Evolutionary conservation across 257 asterid genomes (phyloP), one percentile per base, ranked within the genome.

Genomic region (Solanum microdontum): DNA sequence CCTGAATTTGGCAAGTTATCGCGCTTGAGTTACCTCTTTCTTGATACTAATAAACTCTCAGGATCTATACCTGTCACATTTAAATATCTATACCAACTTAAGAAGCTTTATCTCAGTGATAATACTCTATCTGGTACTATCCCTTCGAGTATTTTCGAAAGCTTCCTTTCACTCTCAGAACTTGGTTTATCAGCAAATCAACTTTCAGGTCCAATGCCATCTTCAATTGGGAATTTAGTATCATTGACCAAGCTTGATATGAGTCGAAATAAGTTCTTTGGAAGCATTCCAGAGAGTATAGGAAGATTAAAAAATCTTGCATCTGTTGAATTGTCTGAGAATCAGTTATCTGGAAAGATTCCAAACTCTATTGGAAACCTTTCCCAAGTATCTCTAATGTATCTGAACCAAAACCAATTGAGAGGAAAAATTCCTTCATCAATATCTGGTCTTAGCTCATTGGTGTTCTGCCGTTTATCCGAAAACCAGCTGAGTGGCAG

Each of bases 351-450:
- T 1, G 96, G 94, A 82, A 69, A 32, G 79, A 90, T 95, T 36
- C 98, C 98, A 6, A 58, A 89, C 64, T 90, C 95, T 0, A 86
- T 93, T 48, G 92, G 91, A 9, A 28, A 72, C 14, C 93, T 95
- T 5, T 83, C 93, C 24, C 89, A 85, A 40, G 82, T 94, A 17
- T 45, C 7, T 2, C 36, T 12, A 1, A 86, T 94, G 23, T 83
- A 82, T 86, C 91, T 94, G 69, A 86, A 90, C 8, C 82, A 87
- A 9, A 94, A 95, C 86, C 39, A 28, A n/a, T 89, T 95, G 74
- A 87, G 43, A 33, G 95, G 96, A 33, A 87, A 28, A 17, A 92
- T 95, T 89, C 98, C 98, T 39, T 79, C 93, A 13, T 88, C 98
- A 5, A 90, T 95, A 33, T 87, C 88, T 2, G 87, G 84, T 11